Evolutionary conservation across 2,329 filamentous ascomycete species (phyloP), one percentile per base, ranked within the genome.

Genomic region (Anthostomella pinea): DNA sequence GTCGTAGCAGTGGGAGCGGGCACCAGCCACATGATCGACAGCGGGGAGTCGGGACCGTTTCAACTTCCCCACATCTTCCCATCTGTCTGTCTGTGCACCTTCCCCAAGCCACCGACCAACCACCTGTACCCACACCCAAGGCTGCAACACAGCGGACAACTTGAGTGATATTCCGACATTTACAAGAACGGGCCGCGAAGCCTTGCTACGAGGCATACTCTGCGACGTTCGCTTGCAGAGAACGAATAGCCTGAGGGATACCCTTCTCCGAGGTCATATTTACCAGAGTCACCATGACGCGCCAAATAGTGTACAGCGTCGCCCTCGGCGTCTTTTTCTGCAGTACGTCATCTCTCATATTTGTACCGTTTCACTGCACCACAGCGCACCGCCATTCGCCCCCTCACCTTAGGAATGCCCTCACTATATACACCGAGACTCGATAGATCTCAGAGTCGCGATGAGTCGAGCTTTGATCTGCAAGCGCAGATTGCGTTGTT

Each of bases 271-370:
- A n/a, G n/a, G n/a, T n/a, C n/a, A n/a, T n/a, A n/a, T n/a, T n/a
- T n/a, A n/a, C n/a, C n/a, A n/a, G n/a, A n/a, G n/a, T n/a, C n/a
- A 43, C 26, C 32, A 71, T 71, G 68, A 69, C 68, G 39, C 61
- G 67, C 52, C 52, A 55, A 34, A 57, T 64, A 41, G 59, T 70
- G 33, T 70, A 70, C 47, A 56, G 46, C 38, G 51, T 58, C 38
- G 61, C 60, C 36, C 55, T 70, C 17, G 59, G 62, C 43, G 62
- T 64, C 39, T 69, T 70, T 39, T 45, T 66, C 13, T 63, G 60
- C 29, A 67, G 68, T 69, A 64, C 54, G 62, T 61, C 51, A 55
- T 59, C 44, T 13, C 33, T 35, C 29, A 33, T 24, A 36, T 30
- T 38, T 31, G 28, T 22, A 27, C 42, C 33, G 27, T 33, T 41